Percentiles rank a stretch among this genome's conserved stretches.
These are phyloP conservation scores for Canariomyces notabilis DNA, from an alignment of 2,329 filamentous ascomycete species.

Conservation along the genomic window DNA sequence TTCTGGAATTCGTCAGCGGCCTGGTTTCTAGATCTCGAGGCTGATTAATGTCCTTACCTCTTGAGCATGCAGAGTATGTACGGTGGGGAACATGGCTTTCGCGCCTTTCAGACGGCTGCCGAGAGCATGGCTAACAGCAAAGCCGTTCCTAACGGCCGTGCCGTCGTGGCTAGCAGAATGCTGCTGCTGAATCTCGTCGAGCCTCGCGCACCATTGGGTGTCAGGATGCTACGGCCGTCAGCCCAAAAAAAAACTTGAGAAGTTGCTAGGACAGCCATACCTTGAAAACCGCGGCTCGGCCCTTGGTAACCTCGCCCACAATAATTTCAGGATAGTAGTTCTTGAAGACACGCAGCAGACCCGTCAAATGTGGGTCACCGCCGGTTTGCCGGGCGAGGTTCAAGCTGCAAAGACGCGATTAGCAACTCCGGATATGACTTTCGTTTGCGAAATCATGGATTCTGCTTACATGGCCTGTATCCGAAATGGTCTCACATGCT, in stretches of 20 bases:
- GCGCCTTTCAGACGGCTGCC: conserved; percentile 40
- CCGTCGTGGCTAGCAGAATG: conserved; percentile 43
- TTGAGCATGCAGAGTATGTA: conserved; percentile 69
- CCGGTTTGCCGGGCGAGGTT: conserved; percentile 55
- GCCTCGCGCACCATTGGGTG: conserved; percentile 63
- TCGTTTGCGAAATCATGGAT: neutral
- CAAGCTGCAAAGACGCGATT: conserved; percentile 39
- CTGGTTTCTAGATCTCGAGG: neutral
- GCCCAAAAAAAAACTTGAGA: conserved; percentile 2
- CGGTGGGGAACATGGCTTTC: conserved; percentile 55
- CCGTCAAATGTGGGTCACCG: conserved; percentile 69
- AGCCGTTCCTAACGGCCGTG: conserved; percentile 47
- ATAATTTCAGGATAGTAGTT: conserved; percentile 90
- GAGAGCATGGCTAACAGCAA: conserved; percentile 57
- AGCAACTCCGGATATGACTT: neutral
- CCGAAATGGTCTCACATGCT: conserved; percentile 77
- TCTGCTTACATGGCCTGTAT: conserved; percentile 67
- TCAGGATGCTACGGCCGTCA: conserved; percentile 60
- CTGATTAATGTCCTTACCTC: conserved; percentile 43
- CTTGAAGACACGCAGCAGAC: conserved; percentile 76
- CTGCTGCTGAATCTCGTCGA: conserved; percentile 61
- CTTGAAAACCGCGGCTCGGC: conserved; percentile 58
- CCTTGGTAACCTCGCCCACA: conserved; percentile 60
- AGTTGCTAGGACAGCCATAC: conserved; percentile 30
- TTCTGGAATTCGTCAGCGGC: conserved; percentile 35